Evolutionary conservation across 2,329 filamentous ascomycete genomes (phyloP).

Genomic region (Gnomoniopsis sp.): DNA sequence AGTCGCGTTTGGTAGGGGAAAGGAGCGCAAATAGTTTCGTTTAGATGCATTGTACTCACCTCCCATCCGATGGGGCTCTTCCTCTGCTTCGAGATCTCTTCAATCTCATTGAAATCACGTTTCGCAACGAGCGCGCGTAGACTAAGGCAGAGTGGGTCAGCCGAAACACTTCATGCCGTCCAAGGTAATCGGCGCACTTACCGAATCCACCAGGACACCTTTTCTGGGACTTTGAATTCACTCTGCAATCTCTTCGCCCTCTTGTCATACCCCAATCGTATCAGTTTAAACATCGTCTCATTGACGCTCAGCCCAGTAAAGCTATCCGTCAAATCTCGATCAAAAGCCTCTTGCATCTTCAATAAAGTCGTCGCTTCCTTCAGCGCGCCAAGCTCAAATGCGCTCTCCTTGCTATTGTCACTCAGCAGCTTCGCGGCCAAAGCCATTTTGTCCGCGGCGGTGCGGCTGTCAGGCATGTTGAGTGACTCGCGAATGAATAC

Average conservation of each 20-base stretch:
- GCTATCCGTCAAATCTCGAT: slow-evolving; percentile 67
- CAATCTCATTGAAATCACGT: slow-evolving; percentile 87
- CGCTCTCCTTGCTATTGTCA: slow-evolving; percentile 73
- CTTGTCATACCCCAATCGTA: slow-evolving; percentile 76
- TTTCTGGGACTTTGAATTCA: slow-evolving; percentile 92
- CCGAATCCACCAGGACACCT: slow-evolving; percentile 82
- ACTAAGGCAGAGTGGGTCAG: slow-evolving; percentile 39
- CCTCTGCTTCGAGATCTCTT: slow-evolving; percentile 73
- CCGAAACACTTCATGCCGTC: neutral
- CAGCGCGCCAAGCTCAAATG: slow-evolving; percentile 69
- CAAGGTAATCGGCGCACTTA: slow-evolving; percentile 30
- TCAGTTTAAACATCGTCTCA: slow-evolving; percentile 86
- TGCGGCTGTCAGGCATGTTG: slow-evolving; percentile 64
- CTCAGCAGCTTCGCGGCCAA: slow-evolving; percentile 77
- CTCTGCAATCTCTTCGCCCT: slow-evolving; percentile 82
- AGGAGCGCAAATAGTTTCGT: neutral
- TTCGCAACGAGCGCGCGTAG: slow-evolving; percentile 85
- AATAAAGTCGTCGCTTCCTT: slow-evolving; percentile 78
- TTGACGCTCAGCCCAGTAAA: slow-evolving; percentile 86
- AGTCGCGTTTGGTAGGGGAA: neutral
- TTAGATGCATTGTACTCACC: slow-evolving; percentile 46
- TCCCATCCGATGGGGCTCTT: slow-evolving; percentile 97
- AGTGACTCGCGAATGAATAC: slow-evolving; percentile 85
- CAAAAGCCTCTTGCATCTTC: slow-evolving; percentile 81
- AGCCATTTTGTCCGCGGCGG: slow-evolving; percentile 81